phyloP scores from a whole-genome alignment of 768 basidiomycete species.

The Postia placenta region DNA sequence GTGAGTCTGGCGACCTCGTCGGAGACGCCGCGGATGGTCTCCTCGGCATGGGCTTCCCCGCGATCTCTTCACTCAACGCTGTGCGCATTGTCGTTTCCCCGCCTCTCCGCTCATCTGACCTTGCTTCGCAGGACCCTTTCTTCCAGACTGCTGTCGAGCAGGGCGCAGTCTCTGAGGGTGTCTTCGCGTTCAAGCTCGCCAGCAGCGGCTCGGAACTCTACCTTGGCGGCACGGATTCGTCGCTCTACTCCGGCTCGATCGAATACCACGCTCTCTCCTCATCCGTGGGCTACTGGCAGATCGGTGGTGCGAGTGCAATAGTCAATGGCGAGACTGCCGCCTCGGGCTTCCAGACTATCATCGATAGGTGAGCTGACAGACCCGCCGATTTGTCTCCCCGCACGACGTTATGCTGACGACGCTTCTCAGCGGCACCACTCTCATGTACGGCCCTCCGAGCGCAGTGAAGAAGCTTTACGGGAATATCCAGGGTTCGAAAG shows the following conservation, averaged over 20 bases:
- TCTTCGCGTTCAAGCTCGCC: slow-evolving; percentile 25
- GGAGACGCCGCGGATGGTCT: slow-evolving; percentile 13
- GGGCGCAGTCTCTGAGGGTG: slow-evolving; percentile 10
- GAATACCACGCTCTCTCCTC: slow-evolving; percentile 24
- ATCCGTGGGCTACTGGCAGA: slow-evolving; percentile 20
- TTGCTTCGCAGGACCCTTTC: slow-evolving; percentile 13
- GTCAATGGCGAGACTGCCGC: slow-evolving; percentile 11
- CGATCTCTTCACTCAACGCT: slow-evolving; percentile 13
- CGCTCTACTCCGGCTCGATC: slow-evolving; percentile 26
- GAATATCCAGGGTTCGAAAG: slow-evolving; percentile 17
- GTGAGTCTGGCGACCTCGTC: slow-evolving; percentile 1
- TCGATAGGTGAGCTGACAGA: slow-evolving; percentile 7
- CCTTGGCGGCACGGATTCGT: slow-evolving; percentile 29
- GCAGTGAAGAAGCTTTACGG: slow-evolving; percentile 15
- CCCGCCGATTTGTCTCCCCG: too few relatives aligned
- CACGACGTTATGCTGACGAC: too few relatives aligned
- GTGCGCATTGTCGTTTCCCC: not conserved
- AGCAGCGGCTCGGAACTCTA: slow-evolving; percentile 22
- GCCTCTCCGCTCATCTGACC: not conserved
- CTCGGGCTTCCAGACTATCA: slow-evolving; percentile 13
- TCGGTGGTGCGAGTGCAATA: slow-evolving; percentile 7
- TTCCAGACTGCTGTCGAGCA: slow-evolving; percentile 18
- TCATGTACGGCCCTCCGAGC: slow-evolving; percentile 16
- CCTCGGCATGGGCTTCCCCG: slow-evolving; percentile 22
- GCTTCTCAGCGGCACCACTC: slow-evolving; percentile 22